Conservation (phyloP, 164 flowering plant species). For the Protea cynaroides region DNA sequence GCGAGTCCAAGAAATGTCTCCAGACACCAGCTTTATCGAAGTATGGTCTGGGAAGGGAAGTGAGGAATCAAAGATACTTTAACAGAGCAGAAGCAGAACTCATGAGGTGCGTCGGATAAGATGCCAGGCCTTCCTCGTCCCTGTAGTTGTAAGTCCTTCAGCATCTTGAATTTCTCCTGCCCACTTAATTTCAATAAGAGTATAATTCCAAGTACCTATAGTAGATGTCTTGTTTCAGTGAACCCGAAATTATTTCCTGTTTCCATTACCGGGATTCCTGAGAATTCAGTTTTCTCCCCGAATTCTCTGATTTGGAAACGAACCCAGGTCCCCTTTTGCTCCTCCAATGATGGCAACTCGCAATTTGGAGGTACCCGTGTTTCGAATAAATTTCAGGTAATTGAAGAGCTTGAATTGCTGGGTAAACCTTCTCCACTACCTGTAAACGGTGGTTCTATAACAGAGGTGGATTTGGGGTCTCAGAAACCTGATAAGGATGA, state of each 20-base stretch:
- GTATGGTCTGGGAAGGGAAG: too few species aligned
- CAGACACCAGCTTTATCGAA: too few species aligned
- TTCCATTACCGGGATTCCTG: conserved; percentile 4
- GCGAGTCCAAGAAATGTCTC: too few species aligned
- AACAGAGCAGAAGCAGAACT: too few species aligned
- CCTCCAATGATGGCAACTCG: conserved; percentile 26
- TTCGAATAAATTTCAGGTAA: conserved; percentile 23
- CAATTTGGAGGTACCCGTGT: conserved; percentile 32
- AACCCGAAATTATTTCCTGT: conserved; percentile 3
- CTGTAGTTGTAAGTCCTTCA: conserved; percentile 13
- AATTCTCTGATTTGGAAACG: conserved; percentile 19
- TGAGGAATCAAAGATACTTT: too few species aligned
- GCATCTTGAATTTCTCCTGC: conserved; percentile 6
- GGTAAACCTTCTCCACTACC: conserved; percentile 54
- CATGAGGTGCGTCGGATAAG: conserved; percentile 22
- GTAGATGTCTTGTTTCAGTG: conserved; percentile 8
- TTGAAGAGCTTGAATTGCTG: conserved; percentile 57
- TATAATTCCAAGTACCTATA: neutral
- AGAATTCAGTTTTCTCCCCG: conserved; percentile 3
- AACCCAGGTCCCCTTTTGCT: conserved; percentile 38
- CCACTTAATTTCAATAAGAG: conserved; percentile 2
- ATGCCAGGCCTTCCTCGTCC: conserved; percentile 21
- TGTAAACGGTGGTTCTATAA: conserved; percentile 16
- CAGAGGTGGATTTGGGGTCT: conserved; percentile 22
- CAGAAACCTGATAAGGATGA: conserved; percentile 36